Base-by-base conservation (phyloP, 805 yeast genomes). In the Yarrowia bubula region DNA sequence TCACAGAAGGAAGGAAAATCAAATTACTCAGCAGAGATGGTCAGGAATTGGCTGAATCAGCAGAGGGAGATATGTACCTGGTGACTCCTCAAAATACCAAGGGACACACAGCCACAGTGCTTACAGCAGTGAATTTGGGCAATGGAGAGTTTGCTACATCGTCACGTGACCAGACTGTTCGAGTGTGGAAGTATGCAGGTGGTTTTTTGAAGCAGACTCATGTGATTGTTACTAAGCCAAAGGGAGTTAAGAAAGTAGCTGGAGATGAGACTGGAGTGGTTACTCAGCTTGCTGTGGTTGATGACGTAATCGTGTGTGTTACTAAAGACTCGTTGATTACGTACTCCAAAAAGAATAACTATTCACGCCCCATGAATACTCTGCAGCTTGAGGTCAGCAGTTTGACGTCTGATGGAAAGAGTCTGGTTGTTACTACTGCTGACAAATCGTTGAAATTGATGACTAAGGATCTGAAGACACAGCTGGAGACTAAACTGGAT, bases 21-120 rank as follows among this genome's bases (percentile, higher is more conserved):
- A 67, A 66, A 58, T 65, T 75, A 1, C 69, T 50, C 46, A 65
- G 72, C 13, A 60, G 75, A 28, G 73, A 74, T 47, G 77, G 77
- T 5, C 51, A 57, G 1, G 70, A 68, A 41, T 61, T 70, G 32
- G 69, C 65, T 0, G 73, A 71, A 47, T 76, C 66, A 47, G 67
- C 60, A 10, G 68, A 70, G 4, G 79, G 79, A 3, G 79, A 76
- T 53, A 72, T 72, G 74, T 76, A 77, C 67, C 65, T 76, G 22
- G 70, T 72, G 17, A 78, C 77, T 46, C 68, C 76, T 70, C 69
- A 69, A 53, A 74, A 75, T 61, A 76, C 79, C 8, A 70, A 69
- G 42, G 79, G 79, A 17, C 79, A 76, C 66, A 66, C 71, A 6
- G 73, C 76, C 1, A 75, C 69, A 50, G 64, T 77, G 8, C 72